Evolutionary conservation across 2,329 filamentous ascomycete genomes (phyloP).

Genomic region (Colletotrichum caudatum): DNA sequence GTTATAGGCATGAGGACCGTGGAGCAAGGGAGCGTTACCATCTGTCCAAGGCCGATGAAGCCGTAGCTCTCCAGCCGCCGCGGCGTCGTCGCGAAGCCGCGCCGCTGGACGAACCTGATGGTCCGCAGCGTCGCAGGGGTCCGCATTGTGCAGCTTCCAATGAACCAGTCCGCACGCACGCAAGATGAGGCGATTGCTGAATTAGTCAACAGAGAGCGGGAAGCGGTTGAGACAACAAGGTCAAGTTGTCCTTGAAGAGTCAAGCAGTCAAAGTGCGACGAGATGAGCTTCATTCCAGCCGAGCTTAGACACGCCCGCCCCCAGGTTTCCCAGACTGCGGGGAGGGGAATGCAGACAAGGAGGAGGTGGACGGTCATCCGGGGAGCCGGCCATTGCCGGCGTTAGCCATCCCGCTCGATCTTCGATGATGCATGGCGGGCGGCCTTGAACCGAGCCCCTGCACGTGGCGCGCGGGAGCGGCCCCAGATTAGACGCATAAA

Average conservation of each 20-base stretch:
- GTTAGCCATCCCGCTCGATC: slow-evolving; percentile 44
- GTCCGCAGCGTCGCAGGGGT: slow-evolving; percentile 42
- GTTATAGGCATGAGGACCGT: neutral
- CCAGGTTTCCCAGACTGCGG: slow-evolving; percentile 24
- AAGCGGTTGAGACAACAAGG: neutral
- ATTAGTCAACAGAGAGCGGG: neutral
- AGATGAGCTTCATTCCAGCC: slow-evolving; percentile 19
- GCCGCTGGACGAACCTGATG: slow-evolving; percentile 53
- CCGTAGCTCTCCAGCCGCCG: slow-evolving; percentile 65
- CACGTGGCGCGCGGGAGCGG: slow-evolving; percentile 31
- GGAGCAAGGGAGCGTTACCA: slow-evolving; percentile 57
- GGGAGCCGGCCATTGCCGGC: slow-evolving; percentile 54
- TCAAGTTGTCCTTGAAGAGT: neutral
- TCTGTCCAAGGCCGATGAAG: slow-evolving; percentile 71
- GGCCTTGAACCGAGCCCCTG: slow-evolving; percentile 22
- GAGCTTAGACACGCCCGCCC: slow-evolving; percentile 10
- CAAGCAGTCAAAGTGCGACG: neutral
- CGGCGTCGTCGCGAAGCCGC: slow-evolving; percentile 64
- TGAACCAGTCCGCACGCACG: slow-evolving; percentile 29
- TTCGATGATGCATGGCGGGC: slow-evolving; percentile 1
- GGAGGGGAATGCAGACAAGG: neutral
- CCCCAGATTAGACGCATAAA: slow-evolving; percentile 30
- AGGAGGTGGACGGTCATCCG: slow-evolving; percentile 40
- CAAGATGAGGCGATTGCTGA: neutral
- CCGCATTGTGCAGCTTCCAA: slow-evolving; percentile 23